Base-by-base conservation (phyloP, 805 yeast species). In the Ogataea ramenticola region DNA sequence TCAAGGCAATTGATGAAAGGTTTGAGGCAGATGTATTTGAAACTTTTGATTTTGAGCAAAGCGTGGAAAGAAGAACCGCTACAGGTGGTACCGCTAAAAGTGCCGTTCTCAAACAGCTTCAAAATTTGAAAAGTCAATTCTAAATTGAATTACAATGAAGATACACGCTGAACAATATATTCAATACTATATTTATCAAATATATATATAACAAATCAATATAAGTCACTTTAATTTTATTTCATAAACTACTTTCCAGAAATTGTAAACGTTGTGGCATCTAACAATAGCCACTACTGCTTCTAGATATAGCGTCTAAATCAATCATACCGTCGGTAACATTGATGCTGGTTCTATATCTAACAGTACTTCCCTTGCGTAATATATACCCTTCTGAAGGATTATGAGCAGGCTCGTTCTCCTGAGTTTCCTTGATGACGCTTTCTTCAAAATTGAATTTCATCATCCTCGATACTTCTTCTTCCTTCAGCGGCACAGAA, bases 21-120 rank as follows among this genome's bases (percentile, higher is more conserved):
- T 93, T 93, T 58, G 82, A 67, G 37, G 75, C 69, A 10, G 98
- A 93, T 61, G 95, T 93, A 14, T 75, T 67, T 48, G 82, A 80
- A 37, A 88, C 86, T n/a, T 93, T 93, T 60, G 75, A 91, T 67
- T 93, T 91, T 62, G 98, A 93, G 61, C 80, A 75, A 48, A 85
- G 96, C 60, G 98, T 93, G 21, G 99, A 93, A 71, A 86, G 96
- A 75, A 86, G 99, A 70, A 79, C 83, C 42, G 96, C 98, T 19
- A 89, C 81, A 45, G 99, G 99, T 49, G 99, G 99, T 53, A 90
- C 99, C 29, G 96, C 98, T 15, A 88, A 82, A 65, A 65, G 79
- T 31, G 97, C 99, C 15, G 86, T 93, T n/a, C 59, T 79, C 41
- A 75, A 79, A 56, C 99, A 93, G 65, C 68, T 91, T 39, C 62